Evolutionary conservation across 148 eudicot species (phyloP).

Genomic region (Chenopodium album): DNA sequence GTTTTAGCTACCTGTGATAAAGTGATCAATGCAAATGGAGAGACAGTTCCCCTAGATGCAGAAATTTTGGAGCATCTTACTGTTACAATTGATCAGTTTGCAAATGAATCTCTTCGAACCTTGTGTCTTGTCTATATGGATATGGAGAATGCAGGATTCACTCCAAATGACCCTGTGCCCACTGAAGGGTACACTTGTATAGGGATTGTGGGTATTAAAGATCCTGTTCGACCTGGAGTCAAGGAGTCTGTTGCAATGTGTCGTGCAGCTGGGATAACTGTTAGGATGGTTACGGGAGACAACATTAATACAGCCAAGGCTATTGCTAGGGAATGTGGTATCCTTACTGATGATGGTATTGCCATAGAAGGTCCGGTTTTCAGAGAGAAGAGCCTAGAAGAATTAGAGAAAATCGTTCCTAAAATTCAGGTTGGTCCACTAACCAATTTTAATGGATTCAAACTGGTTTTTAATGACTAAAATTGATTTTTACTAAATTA

Average conservation of each 20-base stretch:
- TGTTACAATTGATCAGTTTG: slow-evolving; percentile 68
- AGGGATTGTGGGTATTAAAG: slow-evolving; percentile 95
- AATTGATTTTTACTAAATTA: no score
- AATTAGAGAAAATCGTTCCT: slow-evolving; percentile 65
- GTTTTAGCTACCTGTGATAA: slow-evolving; percentile 84
- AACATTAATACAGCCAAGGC: slow-evolving; percentile 98
- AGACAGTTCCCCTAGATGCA: slow-evolving; percentile 68
- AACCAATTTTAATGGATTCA: neutral
- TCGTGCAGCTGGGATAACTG: slow-evolving; percentile 92
- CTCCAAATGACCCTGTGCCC: slow-evolving; percentile 64
- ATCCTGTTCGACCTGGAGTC: slow-evolving; percentile 96
- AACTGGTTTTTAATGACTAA: no score
- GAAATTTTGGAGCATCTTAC: slow-evolving; percentile 50
- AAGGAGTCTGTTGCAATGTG: slow-evolving; percentile 91
- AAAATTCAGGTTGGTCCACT: slow-evolving; percentile 68
- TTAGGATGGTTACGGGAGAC: slow-evolving; percentile 97
- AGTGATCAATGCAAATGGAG: slow-evolving; percentile 65
- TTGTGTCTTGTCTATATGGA: slow-evolving; percentile 87
- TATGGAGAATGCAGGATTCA: slow-evolving; percentile 47
- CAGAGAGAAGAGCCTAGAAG: slow-evolving; percentile 72
- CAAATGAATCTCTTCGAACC: slow-evolving; percentile 83
- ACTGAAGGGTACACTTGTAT: slow-evolving; percentile 72
- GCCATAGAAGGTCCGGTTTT: slow-evolving; percentile 98
- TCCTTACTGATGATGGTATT: slow-evolving; percentile 92
- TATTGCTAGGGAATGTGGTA: slow-evolving; percentile 97